A percentile compares a stretch with the other conserved stretches of the same genome.
These are phyloP conservation scores for Neopestalotiopsis clavispora DNA, from an alignment of 2,329 filamentous ascomycete genomes.

Conservation along the genomic window DNA sequence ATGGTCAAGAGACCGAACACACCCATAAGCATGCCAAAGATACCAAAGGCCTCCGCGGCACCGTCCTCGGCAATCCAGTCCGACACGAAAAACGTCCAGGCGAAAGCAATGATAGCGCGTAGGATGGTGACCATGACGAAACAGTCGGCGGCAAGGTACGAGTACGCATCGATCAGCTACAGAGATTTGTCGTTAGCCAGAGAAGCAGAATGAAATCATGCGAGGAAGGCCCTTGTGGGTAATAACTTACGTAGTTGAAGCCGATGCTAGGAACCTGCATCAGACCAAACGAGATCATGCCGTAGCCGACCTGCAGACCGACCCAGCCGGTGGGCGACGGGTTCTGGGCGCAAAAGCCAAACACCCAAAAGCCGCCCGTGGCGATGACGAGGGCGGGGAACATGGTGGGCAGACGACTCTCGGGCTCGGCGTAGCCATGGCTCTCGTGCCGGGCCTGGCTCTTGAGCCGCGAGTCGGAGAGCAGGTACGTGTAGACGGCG, in stretches of 20 bases:
- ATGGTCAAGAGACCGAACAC: slow-evolving; percentile 46
- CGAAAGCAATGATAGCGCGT: slow-evolving; percentile 54
- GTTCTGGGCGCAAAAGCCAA: slow-evolving; percentile 42
- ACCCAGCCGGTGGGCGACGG: slow-evolving; percentile 37
- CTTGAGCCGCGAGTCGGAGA: slow-evolving; percentile 31
- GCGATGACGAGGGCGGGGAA: slow-evolving; percentile 36
- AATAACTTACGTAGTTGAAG: slow-evolving; percentile 42
- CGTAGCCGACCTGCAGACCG: slow-evolving; percentile 39
- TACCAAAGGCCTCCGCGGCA: slow-evolving; percentile 53
- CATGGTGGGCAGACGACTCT: slow-evolving; percentile 36
- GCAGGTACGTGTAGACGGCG: slow-evolving; percentile 30
- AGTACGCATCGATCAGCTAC: slow-evolving; percentile 56
- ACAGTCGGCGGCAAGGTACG: slow-evolving; percentile 51
- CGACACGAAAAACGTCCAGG: slow-evolving; percentile 59
- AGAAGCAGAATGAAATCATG: not conserved
- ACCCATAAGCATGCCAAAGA: slow-evolving; percentile 57
- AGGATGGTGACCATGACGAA: slow-evolving; percentile 57
- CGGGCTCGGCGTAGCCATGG: slow-evolving; percentile 38
- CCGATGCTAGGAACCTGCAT: slow-evolving; percentile 44
- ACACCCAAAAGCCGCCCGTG: slow-evolving; percentile 39
- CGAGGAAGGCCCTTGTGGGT: no score
- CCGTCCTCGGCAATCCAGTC: slow-evolving; percentile 51
- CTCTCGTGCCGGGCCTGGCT: slow-evolving; percentile 26
- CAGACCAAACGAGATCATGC: slow-evolving; percentile 42
- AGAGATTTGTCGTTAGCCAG: not conserved